Evolutionary conservation across 2,329 filamentous ascomycete genomes (phyloP).

Genomic region (Epichloe glyceriae): DNA sequence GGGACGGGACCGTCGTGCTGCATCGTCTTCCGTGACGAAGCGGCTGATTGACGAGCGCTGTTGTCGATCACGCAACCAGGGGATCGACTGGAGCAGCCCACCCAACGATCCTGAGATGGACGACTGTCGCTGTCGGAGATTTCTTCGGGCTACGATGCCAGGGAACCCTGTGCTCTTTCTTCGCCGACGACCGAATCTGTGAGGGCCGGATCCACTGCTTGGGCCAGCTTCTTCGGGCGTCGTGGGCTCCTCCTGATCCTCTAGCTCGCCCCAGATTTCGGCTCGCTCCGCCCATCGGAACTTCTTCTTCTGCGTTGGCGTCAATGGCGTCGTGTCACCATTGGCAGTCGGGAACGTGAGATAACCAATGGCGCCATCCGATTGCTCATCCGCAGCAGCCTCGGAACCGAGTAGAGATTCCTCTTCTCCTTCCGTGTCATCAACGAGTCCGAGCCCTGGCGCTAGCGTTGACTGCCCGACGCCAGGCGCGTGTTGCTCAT

Average conservation of each 20-base stretch:
- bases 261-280: conserved; percentile 80
- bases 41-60: conserved; percentile 7
- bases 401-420: conserved; percentile 39
- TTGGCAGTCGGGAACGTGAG: conserved; percentile 35
- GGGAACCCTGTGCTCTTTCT: conserved; percentile 50
- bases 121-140: conserved; percentile 25
- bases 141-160: conserved; percentile 42
- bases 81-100: conserved; percentile 36
- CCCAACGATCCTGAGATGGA: conserved; percentile 36
- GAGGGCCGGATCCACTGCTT: conserved; percentile 18
- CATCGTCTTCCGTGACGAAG: conserved; percentile 2
- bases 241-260: conserved; percentile 50
- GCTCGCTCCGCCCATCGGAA: conserved; percentile 52
- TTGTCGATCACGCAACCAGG: conserved; percentile 33
- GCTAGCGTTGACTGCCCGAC: conserved; percentile 58
- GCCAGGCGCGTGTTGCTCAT: conserved; percentile 51
- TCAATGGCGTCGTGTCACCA: conserved; percentile 22
- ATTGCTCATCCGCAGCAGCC: conserved; percentile 28
- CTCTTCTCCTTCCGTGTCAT: conserved; percentile 52
- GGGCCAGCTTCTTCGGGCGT: conserved; percentile 16
- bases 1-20: not conserved
- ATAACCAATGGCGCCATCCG: conserved; percentile 25
- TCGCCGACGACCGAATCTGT: conserved; percentile 28
- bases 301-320: conserved; percentile 28
- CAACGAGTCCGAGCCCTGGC: conserved; percentile 70